Conservation (phyloP, 2,329 filamentous ascomycete species). For the Stagonosporopsis cucurbitacearum region DNA sequence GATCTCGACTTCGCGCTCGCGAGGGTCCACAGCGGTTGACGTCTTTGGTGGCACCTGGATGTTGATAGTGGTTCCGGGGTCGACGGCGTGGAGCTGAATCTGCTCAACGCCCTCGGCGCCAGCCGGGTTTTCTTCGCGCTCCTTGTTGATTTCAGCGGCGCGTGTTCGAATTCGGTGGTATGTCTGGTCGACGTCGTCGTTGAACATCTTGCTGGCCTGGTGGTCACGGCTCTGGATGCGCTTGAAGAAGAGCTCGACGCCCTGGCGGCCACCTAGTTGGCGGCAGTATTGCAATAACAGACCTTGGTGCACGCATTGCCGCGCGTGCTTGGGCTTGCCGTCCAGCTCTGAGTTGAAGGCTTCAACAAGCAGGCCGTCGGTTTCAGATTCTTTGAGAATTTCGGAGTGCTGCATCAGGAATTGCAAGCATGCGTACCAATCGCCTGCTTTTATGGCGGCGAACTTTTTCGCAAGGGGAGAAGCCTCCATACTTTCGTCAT, state of each 20-base stretch:
- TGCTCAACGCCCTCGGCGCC: conserved; percentile 79
- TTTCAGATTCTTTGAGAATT: conserved; percentile 83
- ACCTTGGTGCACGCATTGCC: conserved; percentile 91
- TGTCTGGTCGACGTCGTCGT: conserved; percentile 88
- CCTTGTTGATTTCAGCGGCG: conserved; percentile 72
- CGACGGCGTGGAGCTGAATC: conserved; percentile 95
- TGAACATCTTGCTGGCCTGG: conserved; percentile 88
- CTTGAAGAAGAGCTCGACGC: conserved; percentile 93
- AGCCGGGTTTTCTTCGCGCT: conserved; percentile 58
- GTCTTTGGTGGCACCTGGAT: conserved; percentile 78
- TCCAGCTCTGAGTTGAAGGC: conserved; percentile 89
- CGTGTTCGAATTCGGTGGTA: conserved; percentile 82
- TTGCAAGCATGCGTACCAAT: conserved; percentile 75
- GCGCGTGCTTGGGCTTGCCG: conserved; percentile 74
- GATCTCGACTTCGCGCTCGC: conserved; percentile 66
- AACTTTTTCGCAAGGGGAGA: conserved; percentile 82
- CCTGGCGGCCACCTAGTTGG: conserved; percentile 84
- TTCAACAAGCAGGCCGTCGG: conserved; percentile 87
- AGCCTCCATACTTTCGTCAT: conserved; percentile 72
- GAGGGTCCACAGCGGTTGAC: conserved; percentile 47
- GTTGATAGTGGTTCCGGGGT: conserved; percentile 89
- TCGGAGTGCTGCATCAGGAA: conserved; percentile 81
- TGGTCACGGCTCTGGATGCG: conserved; percentile 89
- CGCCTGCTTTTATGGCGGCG: conserved; percentile 74
- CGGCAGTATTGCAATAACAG: conserved; percentile 94